Evolutionary conservation across 2,329 filamentous ascomycete genomes (phyloP), one percentile per base, ranked within the genome.

Genomic region (Fusarium sacchari): DNA sequence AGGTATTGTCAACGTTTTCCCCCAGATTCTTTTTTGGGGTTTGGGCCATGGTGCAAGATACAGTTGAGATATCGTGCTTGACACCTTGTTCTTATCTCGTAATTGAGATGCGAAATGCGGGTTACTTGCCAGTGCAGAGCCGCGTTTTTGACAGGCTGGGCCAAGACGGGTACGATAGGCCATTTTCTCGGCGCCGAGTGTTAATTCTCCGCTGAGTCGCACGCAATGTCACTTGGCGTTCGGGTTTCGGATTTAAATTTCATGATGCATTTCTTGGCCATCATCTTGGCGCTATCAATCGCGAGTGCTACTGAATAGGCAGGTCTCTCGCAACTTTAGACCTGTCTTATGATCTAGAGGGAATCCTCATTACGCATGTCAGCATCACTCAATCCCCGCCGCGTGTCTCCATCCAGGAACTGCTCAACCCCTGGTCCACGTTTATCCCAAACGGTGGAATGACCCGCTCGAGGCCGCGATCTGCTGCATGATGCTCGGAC

Each of bases 1-100:
- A 24, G 34, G 70, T 73, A 70, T 73, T 60, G 53, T 44, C 60
- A 73, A 67, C 69, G 55, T 13, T 20, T 47, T 69, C 61, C 69
- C 69, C 70, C 69, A 64, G 69, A 72, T 72, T 69, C 7, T 5
- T 9, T 22, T 18, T 71, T 28, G 26, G 43, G 22, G 58, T 56
- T 61, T 26, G 59, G 22, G 11, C 44, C 22, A 62, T 72, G 28
- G 46, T 58, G 60, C 47, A 55, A 73, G 57, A 73, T 62, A 28
- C 39, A 30, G 34, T 39, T n/a, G 32, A 28, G 26, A 68, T 74
- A 55, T 72, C 71, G 58, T 74, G 55, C 67, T 47, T 52, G 32
- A 57, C 43, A 42, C 63, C 71, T 52, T 28, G 67, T 52, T 47
- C 13, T 11, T 59, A 32, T 71, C 52, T 30, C 24, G 40, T 70